Conservation (phyloP, 2,329 filamentous ascomycete genomes). For the Chrysosporium keratinophilum region DNA sequence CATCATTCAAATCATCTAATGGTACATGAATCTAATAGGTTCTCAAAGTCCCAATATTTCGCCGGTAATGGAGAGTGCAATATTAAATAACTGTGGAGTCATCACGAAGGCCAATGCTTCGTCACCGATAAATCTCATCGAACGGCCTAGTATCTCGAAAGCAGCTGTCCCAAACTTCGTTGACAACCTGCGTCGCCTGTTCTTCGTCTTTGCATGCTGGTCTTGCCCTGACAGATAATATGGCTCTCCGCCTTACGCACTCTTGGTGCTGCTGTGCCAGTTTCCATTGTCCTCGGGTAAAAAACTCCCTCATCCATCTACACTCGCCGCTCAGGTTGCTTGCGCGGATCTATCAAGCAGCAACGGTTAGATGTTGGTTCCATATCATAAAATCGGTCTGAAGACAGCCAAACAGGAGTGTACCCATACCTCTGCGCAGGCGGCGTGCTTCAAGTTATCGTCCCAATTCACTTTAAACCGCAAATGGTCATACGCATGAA, state of each 20-base stretch:
- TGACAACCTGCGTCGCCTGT: conserved; percentile 78
- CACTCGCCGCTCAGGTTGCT: conserved; percentile 91
- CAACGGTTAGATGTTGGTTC: neutral
- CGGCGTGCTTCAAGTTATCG: conserved; percentile 76
- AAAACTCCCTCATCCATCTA: conserved; percentile 76
- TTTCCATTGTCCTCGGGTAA: conserved; percentile 73
- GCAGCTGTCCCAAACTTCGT: conserved; percentile 98
- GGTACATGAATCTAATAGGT: conserved; percentile 6
- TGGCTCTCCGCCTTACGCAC: conserved; percentile 74
- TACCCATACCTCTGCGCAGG: conserved; percentile 70
- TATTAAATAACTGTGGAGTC: too few relatives aligned
- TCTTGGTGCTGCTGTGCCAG: conserved; percentile 88
- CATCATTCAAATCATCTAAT: conserved; percentile 9
- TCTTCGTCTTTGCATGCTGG: conserved; percentile 74
- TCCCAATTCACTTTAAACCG: conserved; percentile 79
- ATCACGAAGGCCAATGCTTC: neutral
- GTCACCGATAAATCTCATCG: conserved; percentile 78
- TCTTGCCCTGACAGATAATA: conserved; percentile 65
- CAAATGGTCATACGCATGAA: conserved; percentile 90
- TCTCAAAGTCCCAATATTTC: neutral
- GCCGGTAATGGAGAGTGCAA: neutral
- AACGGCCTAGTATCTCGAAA: conserved; percentile 91
- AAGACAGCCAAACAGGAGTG: neutral
- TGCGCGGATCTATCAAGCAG: conserved; percentile 58
- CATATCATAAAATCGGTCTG: neutral